Percentiles rank a stretch among this genome's conserved stretches.
phyloP scores from a whole-genome alignment of 176 grass and related monocot genomes.

The Metroxylon sagu region DNA sequence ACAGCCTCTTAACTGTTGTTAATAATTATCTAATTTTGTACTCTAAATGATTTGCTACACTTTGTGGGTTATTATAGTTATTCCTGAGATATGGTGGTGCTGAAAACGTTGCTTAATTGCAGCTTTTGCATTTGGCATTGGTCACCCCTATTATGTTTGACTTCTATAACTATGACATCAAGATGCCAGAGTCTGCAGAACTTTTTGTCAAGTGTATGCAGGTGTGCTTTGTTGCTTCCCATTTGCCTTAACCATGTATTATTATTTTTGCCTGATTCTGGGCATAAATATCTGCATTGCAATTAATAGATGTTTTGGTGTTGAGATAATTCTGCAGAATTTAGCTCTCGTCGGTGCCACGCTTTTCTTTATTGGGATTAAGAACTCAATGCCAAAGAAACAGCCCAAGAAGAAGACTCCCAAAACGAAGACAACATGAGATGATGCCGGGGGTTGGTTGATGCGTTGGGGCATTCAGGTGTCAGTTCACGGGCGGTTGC shows the following conservation, averaged over 20 bases:
- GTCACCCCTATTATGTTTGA: conserved; percentile 29
- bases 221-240: not conserved
- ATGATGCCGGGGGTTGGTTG: too few species aligned
- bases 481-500: too few species aligned
- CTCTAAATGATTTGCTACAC: too few species aligned
- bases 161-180: conserved; percentile 33
- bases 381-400: conserved; percentile 19
- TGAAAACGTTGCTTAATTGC: not conserved
- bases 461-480: too few species aligned
- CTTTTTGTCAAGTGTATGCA: conserved; percentile 21
- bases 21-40: too few species aligned
- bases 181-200: conserved; percentile 20
- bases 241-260: not conserved
- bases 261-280: not conserved
- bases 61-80: too few species aligned
- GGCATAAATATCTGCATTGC: too few species aligned
- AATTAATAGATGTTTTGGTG: too few species aligned
- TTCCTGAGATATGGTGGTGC: too few species aligned
- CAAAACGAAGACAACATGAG: not conserved
- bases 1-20: too few species aligned
- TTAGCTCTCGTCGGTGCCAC: conserved; percentile 22
- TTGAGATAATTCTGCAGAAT: conserved; percentile 13
- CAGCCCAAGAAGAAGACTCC: conserved; percentile 2
- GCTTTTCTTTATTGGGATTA: conserved; percentile 34
- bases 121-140: conserved; percentile 29